Percentiles rank a stretch among this genome's conserved stretches.
Evolutionary conservation across 495 filamentous ascomycete species (phyloP).

Genomic region (Penicillium goetzii): DNA sequence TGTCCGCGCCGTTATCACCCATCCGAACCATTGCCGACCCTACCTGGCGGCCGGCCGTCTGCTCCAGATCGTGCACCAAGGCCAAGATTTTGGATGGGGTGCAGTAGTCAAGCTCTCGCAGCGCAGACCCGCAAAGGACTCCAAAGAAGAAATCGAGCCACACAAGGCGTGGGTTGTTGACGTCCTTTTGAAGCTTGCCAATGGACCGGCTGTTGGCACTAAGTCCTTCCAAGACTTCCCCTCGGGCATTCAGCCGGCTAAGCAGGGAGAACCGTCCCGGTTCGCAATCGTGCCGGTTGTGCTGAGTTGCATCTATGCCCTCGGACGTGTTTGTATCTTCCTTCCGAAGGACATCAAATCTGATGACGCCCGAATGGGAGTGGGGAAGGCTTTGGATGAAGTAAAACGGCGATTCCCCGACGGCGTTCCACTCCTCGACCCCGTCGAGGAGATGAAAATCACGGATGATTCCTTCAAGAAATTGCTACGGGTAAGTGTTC

Average conservation of each 20-base stretch:
- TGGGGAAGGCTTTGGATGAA: conserved; percentile 72
- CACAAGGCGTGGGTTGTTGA: conserved; percentile 82
- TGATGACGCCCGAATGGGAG: conserved; percentile 61
- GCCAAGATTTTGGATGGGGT: conserved; percentile 91
- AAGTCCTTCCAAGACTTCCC: conserved; percentile 65
- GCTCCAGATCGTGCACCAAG: conserved; percentile 77
- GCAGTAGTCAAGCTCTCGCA: conserved; percentile 71
- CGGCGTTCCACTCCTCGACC: conserved; percentile 84
- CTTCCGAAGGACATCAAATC: conserved; percentile 73
- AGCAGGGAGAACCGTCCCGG: conserved; percentile 65
- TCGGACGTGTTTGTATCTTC: conserved; percentile 78
- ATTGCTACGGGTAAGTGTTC: conserved; percentile 68
- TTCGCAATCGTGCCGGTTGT: conserved; percentile 87
- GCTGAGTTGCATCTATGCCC: conserved; percentile 77
- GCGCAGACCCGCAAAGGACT: conserved; percentile 61
- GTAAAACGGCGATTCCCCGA: conserved; percentile 87
- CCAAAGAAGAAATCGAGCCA: conserved; percentile 65
- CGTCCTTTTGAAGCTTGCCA: conserved; percentile 74
- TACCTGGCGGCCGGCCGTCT: conserved; percentile 83
- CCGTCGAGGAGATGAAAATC: conserved; percentile 93
- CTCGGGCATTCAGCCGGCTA: conserved; percentile 62
- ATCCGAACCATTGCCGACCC: conserved; percentile 79
- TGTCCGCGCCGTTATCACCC: conserved; percentile 84
- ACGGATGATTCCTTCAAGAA: conserved; percentile 91
- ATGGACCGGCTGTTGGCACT: conserved; percentile 59